Conservation (phyloP, 2,329 filamentous ascomycete species). For the Diaporthe velutina region DNA sequence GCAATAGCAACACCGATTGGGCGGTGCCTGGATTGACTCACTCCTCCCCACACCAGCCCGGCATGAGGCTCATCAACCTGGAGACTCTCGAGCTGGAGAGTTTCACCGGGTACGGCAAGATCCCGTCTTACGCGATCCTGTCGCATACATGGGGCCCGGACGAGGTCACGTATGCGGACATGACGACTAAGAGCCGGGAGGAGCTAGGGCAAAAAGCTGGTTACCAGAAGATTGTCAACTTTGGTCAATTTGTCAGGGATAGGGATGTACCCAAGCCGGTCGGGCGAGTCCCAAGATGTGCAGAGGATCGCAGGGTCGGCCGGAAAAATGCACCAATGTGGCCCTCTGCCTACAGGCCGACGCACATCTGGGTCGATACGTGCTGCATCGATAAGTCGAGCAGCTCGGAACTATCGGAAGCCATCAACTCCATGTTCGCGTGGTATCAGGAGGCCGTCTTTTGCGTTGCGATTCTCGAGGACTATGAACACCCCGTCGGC, state of each 20-base stretch:
- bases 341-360: not conserved
- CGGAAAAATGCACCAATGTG: not conserved
- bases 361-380: constrained; percentile 35
- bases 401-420: constrained; percentile 33
- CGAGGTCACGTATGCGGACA: constrained; percentile 21
- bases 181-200: not conserved
- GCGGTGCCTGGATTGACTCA: not conserved
- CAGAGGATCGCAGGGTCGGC: not conserved
- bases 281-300: not conserved
- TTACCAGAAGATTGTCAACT: constrained; percentile 25
- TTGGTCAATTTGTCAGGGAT: constrained; percentile 17
- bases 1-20: not conserved
- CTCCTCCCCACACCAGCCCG: not conserved
- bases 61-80: constrained; percentile 30
- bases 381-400: constrained; percentile 38
- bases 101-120: constrained; percentile 25
- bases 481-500: constrained; percentile 12
- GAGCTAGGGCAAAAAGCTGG: not conserved
- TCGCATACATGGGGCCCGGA: constrained; percentile 25
- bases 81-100: constrained; percentile 25
- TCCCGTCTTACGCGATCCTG: constrained; percentile 24
- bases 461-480: constrained; percentile 26
- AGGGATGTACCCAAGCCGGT: not conserved
- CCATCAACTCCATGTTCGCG: constrained; percentile 35
- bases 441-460: constrained; percentile 34